Evolutionary conservation across 2,329 filamentous ascomycete genomes (phyloP).

Genomic region (Cladosporium sphaerospermum): DNA sequence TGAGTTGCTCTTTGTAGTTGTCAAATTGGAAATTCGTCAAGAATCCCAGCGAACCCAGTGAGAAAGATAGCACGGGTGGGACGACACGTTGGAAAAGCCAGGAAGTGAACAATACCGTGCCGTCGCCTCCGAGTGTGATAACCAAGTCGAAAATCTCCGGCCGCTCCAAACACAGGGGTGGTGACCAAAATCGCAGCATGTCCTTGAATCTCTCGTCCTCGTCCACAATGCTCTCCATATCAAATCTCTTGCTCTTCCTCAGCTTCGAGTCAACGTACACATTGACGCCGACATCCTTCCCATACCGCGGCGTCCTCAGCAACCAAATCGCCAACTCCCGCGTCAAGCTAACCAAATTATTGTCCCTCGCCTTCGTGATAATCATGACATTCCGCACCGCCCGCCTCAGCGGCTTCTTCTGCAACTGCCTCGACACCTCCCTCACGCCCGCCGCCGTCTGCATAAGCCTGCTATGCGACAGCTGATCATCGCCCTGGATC

Average conservation of each 20-base stretch:
- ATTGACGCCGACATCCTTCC: constrained; percentile 82
- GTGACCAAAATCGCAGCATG: constrained; percentile 94
- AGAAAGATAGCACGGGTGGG: constrained; percentile 77
- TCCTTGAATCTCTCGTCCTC: constrained; percentile 69
- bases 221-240: constrained; percentile 63
- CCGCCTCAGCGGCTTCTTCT: constrained; percentile 83
- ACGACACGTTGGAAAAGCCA: constrained; percentile 91
- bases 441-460: constrained; percentile 93
- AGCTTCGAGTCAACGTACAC: constrained; percentile 98
- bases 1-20: constrained; percentile 78
- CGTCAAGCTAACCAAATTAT: constrained; percentile 82
- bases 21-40: constrained; percentile 83
- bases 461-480: constrained; percentile 89
- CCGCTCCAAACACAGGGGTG: constrained; percentile 86
- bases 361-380: constrained; percentile 94
- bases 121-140: constrained; percentile 77
- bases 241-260: constrained; percentile 79
- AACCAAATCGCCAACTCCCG: constrained; percentile 84
- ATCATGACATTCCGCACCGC: constrained; percentile 96
- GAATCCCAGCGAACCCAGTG: constrained; percentile 79
- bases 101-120: constrained; percentile 80
- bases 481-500: constrained; percentile 77
- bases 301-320: constrained; percentile 80
- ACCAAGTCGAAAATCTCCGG: constrained; percentile 96
- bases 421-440: constrained; percentile 91